Base-by-base conservation (phyloP, 139 green algal species). In the Tetraselmis chui region DNA sequence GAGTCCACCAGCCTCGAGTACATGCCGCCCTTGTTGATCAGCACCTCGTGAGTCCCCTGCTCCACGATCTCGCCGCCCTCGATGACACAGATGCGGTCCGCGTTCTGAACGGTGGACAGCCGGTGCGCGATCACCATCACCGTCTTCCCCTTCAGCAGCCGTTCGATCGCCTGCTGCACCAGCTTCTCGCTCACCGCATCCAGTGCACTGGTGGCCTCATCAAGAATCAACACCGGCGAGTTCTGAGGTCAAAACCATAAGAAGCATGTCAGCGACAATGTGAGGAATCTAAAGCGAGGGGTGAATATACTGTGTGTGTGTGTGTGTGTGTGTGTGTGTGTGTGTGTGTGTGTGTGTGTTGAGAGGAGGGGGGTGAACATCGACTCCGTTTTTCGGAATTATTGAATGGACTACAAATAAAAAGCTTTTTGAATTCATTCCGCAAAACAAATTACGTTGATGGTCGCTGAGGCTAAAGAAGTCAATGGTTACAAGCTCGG, bases 121-220 rank as follows among this genome's bases (percentile, higher is more conserved):
- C 93, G 83, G 76, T 93, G 91, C 24, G 90, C 90, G 5, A 94
- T 91, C 30, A 93, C 85, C 30, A 94, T 76, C 25, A 93, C 88
- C 0, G 90, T 94, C 18, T 90, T 78, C 0, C 88, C 89, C 28
- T 29, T 75, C 31, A 89, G 76, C 30, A 94, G 80, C 25, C 79
- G 84, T 28, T 90, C 85, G 22, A 94, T 87, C n/a, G 88, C 90
- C 45, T 83, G 59, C 78, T 91, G 85, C 75, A 94, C 89, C 32
- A 89, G 76, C 75, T 67, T 78, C 86, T 93, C 90, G 30, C 79
- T 89, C 77, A 86, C 79, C 1, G 85, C 79, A 74, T 94, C 90
- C 75, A 93, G 79, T 0, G 86, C 83, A 27, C 83, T 81, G 23
- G 90, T 94, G 58, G 90, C 90, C 81, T 94, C 90, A 76, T 94